These are phyloP conservation scores for Phytopythium kandeliae DNA, from an alignment of 352 stramenopile genomes.

Conservation along the genomic window DNA sequence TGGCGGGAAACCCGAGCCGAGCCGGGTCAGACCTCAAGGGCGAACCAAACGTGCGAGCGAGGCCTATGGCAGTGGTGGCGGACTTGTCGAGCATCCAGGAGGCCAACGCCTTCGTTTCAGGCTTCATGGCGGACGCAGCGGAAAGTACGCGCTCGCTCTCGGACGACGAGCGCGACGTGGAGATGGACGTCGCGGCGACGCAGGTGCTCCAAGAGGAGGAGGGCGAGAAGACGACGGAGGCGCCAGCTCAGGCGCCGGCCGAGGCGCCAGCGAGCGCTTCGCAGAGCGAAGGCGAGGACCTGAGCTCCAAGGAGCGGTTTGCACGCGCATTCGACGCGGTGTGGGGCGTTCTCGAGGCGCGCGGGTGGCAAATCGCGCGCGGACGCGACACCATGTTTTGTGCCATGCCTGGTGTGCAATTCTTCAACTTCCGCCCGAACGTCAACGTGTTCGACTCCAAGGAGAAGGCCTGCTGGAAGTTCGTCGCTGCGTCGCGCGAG, in stretches of 20 bases:
- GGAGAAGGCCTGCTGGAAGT: constrained; percentile 78
- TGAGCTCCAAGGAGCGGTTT: constrained; percentile 34
- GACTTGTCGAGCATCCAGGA: background rate
- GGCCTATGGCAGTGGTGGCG: too few species aligned
- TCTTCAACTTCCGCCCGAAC: constrained; percentile 81
- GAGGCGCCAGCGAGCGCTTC: background rate
- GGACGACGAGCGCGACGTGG: background rate
- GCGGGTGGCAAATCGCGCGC: constrained; percentile 61
- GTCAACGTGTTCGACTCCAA: constrained; percentile 81
- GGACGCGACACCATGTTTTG: constrained; percentile 58
- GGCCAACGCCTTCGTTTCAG: background rate
- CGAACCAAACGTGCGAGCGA: background rate
- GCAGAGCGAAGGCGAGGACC: constrained; percentile 17
- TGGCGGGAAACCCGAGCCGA: background rate
- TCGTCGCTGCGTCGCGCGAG: constrained; percentile 32
- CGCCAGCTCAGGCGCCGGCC: constrained; percentile 5
- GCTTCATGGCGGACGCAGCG: constrained; percentile 2
- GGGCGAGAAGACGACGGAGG: background rate
- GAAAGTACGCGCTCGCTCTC: background rate
- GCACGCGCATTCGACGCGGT: constrained; percentile 34
- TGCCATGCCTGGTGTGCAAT: constrained; percentile 69
- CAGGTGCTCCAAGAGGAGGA: constrained; percentile 32
- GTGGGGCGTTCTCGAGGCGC: constrained; percentile 36
- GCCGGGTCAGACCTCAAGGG: background rate
- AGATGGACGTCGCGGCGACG: constrained; percentile 18